A percentile compares a stretch with the other conserved stretches of the same genome.
Conservation (phyloP, 2,329 filamentous ascomycete genomes). For the Beauveria rudraprayagi region DNA sequence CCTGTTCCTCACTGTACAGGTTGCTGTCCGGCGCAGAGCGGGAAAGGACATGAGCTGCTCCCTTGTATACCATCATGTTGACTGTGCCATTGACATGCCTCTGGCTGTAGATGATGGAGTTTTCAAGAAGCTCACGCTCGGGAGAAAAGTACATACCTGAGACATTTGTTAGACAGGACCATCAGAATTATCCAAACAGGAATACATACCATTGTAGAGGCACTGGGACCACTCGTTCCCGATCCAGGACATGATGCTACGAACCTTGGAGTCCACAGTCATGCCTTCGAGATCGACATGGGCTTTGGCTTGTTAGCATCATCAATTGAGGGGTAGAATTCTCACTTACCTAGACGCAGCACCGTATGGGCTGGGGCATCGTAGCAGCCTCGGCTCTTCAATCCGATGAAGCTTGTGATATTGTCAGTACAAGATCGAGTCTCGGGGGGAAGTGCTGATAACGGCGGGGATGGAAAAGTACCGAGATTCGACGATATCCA, state of each 20-base stretch:
- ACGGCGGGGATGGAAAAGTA: not conserved
- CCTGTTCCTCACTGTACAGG: conserved; percentile 42
- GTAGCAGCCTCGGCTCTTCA: conserved; percentile 50
- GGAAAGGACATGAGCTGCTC: conserved; percentile 36
- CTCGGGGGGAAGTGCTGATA: not conserved
- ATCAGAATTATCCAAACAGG: not conserved
- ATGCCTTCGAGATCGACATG: conserved; percentile 42
- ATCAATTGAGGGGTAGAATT: not conserved
- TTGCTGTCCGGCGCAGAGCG: conserved; percentile 38
- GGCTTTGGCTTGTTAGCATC: conserved; percentile 14
- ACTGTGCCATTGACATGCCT: conserved; percentile 35
- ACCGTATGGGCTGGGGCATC: conserved; percentile 24
- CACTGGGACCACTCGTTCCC: conserved; percentile 23
- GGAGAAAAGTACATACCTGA: conserved; percentile 36
- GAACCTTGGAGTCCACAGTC: conserved; percentile 42
- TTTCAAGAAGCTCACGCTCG: conserved; percentile 47
- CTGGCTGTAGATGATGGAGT: conserved; percentile 52
- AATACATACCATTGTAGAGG: conserved; percentile 40
- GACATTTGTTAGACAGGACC: not conserved
- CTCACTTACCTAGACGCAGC: conserved; percentile 11
- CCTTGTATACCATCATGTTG: conserved; percentile 35
- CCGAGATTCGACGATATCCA: conserved; percentile 45
- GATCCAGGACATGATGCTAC: conserved; percentile 37
- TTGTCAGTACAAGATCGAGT: conserved; percentile 3
- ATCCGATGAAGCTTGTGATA: conserved; percentile 20